phyloP scores from a whole-genome alignment of 805 yeast species.

The Cephaloascus albidus region DNA sequence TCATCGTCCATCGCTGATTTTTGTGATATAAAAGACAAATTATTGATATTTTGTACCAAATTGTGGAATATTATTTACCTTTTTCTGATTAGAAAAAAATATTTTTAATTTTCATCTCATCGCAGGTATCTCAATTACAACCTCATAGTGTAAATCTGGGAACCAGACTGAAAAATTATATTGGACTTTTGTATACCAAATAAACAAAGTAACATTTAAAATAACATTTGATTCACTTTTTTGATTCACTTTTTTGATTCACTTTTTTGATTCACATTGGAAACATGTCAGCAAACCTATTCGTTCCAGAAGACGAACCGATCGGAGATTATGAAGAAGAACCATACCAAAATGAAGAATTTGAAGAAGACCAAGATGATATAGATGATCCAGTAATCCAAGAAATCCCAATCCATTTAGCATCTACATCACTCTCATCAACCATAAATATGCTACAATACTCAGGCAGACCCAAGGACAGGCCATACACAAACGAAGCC shows the following conservation, averaged over 20 bases:
- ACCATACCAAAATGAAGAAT: background rate
- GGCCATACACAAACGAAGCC: constrained; percentile 24
- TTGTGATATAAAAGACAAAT: background rate
- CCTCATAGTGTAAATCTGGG: no score
- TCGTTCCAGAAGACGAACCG: background rate
- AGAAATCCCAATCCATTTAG: background rate
- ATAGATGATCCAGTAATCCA: background rate
- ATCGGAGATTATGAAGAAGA: background rate
- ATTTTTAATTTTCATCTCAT: background rate
- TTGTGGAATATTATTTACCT: background rate
- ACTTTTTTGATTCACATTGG: no score
- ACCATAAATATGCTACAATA: constrained; percentile 43
- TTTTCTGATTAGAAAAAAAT: background rate
- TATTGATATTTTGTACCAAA: no score
- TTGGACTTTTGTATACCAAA: background rate
- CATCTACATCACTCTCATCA: constrained; percentile 5
- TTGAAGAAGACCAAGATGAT: background rate
- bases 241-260: no score
- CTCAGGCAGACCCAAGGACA: constrained; percentile 44
- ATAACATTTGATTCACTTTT: no score
- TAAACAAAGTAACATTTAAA: background rate
- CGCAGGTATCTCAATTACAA: no score
- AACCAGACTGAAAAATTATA: no score
- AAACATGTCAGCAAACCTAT: background rate
- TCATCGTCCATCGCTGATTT: constrained; percentile 41